A percentile compares a stretch with the other conserved stretches of the same genome.
Evolutionary conservation across 495 filamentous ascomycete genomes (phyloP).

Genomic region (Penicillium odoratum): DNA sequence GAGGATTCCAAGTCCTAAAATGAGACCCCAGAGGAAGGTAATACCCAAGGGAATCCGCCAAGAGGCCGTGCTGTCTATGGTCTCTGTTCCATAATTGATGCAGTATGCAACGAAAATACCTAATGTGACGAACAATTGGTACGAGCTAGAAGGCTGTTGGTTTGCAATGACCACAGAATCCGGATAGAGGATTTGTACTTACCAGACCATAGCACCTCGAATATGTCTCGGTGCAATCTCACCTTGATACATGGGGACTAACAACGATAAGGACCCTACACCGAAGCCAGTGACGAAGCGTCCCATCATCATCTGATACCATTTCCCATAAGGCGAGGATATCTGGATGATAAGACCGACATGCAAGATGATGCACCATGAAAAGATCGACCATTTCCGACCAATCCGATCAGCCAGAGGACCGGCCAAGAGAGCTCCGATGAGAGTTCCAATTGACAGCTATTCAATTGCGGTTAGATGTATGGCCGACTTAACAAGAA

Average conservation of each 20-base stretch:
- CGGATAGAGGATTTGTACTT: conserved; percentile 7
- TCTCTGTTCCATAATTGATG: conserved; percentile 74
- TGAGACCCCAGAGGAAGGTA: conserved; percentile 67
- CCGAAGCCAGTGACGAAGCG: conserved; percentile 60
- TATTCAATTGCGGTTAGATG: not conserved
- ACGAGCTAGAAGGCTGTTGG: conserved; percentile 37
- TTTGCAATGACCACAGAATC: not conserved
- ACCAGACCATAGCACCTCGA: conserved; percentile 64
- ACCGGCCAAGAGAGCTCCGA: conserved; percentile 61
- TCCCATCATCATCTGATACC: conserved; percentile 53
- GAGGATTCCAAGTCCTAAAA: conserved; percentile 68
- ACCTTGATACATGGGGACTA: conserved; percentile 66
- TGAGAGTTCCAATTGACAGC: conserved; percentile 63
- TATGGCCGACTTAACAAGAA: not conserved
- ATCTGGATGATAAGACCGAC: conserved; percentile 66
- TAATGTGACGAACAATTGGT: conserved; percentile 83
- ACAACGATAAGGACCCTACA: conserved; percentile 65
- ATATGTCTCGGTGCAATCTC: conserved; percentile 64
- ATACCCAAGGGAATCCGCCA: conserved; percentile 80
- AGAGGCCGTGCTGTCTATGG: conserved; percentile 43
- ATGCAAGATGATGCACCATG: conserved; percentile 59
- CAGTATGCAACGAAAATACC: conserved; percentile 79
- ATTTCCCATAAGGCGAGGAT: conserved; percentile 48
- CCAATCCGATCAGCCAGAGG: conserved; percentile 50
- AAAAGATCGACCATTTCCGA: conserved; percentile 47